Conservation (phyloP, 805 yeast species). For the Zygosaccharomyces pseudorouxii region DNA sequence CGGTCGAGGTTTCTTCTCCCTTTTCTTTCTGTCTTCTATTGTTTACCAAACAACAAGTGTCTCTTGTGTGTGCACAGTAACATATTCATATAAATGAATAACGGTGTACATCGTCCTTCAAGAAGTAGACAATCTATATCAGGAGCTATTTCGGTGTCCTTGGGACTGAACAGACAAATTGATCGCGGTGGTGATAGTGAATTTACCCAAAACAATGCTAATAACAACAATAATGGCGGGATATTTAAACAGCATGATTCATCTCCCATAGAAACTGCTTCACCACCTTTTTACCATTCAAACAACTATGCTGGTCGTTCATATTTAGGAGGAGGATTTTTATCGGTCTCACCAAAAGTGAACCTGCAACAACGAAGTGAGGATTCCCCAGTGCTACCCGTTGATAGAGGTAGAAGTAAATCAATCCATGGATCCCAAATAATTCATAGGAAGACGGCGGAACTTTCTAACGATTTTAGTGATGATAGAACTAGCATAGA, state of each 20-base stretch:
- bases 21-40: background rate
- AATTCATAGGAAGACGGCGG: constrained; percentile 34
- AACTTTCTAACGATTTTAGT: constrained; percentile 30
- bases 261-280: constrained; percentile 2
- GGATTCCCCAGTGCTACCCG: constrained; percentile 12
- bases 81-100: constrained; percentile 1
- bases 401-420: constrained; percentile 13
- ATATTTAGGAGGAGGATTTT: constrained; percentile 25
- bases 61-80: background rate
- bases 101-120: constrained; percentile 1
- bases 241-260: background rate
- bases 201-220: background rate
- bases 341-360: constrained; percentile 21
- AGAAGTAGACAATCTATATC: constrained; percentile 21
- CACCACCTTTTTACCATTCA: constrained; percentile 8
- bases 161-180: constrained; percentile 26
- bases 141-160: constrained; percentile 31
- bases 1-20: background rate
- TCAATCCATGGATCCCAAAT: constrained; percentile 28
- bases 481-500: constrained; percentile 9
- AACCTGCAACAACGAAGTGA: constrained; percentile 1
- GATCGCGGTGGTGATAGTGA: constrained; percentile 2
- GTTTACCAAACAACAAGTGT: background rate
- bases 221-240: background rate
- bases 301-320: constrained; percentile 29